Conservation (phyloP, 2,329 filamentous ascomycete species). For the Curvularia hawaiiensis region DNA sequence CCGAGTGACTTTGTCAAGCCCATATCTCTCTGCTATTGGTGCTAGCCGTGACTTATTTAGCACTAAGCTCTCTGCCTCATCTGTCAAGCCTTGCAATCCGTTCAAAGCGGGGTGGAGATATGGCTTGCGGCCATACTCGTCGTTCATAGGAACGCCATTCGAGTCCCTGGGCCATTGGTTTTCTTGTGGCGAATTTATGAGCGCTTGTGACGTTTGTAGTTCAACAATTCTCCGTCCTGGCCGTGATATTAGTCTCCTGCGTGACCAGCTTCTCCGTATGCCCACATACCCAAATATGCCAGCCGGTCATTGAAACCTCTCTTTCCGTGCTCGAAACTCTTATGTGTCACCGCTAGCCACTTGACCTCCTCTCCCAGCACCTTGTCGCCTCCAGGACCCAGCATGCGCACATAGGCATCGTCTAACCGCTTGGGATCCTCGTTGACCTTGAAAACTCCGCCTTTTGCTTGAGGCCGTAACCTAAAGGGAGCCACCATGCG, state of each 20-base stretch:
- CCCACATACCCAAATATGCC: constrained; percentile 76
- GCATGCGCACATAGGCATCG: constrained; percentile 74
- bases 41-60: constrained; percentile 70
- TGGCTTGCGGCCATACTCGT: constrained; percentile 60
- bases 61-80: constrained; percentile 63
- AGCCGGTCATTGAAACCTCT: constrained; percentile 94
- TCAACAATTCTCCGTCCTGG: constrained; percentile 68
- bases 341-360: constrained; percentile 96
- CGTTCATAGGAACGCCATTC: constrained; percentile 28
- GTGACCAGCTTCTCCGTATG: neutral
- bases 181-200: constrained; percentile 57
- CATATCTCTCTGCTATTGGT: constrained; percentile 70
- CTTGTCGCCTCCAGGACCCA: constrained; percentile 74
- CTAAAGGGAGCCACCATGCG: constrained; percentile 57
- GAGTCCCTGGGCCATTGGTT: constrained; percentile 28
- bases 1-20: constrained; percentile 75
- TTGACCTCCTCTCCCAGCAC: constrained; percentile 89
- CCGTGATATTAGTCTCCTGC: constrained; percentile 19
- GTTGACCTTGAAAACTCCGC: constrained; percentile 72
- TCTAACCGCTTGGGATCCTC: constrained; percentile 75
- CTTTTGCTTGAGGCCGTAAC: constrained; percentile 62
- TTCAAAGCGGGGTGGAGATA: constrained; percentile 73
- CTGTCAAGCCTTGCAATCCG: constrained; percentile 74
- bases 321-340: constrained; percentile 95
- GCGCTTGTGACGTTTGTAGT: constrained; percentile 67